Percentiles rank a stretch among this genome's conserved stretches.
phyloP scores from a whole-genome alignment of 1,284 basidiomycete genomes.

The Schizophyllum amplum region DNA sequence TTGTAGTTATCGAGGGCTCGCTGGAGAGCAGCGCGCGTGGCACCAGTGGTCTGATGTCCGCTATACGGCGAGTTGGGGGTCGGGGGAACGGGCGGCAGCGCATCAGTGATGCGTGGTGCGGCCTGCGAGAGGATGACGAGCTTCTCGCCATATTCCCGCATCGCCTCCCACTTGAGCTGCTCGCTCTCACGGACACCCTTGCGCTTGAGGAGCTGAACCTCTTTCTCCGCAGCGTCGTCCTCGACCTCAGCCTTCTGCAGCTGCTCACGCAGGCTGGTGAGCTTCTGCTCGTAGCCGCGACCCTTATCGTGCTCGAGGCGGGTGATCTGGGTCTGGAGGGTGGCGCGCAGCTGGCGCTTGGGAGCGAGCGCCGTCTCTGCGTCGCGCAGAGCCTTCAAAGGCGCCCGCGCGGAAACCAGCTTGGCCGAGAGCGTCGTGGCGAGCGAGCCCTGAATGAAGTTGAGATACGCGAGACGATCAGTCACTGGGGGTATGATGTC shows the following conservation, averaged over 20 bases:
- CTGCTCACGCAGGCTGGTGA: conserved; percentile 59
- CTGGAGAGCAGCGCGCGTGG: conserved; percentile 66
- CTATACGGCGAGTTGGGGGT: conserved; percentile 43
- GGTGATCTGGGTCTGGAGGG: conserved; percentile 50
- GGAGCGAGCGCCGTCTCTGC: conserved; percentile 55
- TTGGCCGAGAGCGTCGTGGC: conserved; percentile 49
- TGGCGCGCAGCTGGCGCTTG: conserved; percentile 48
- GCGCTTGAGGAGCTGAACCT: conserved; percentile 61
- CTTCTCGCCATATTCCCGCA: conserved; percentile 78
- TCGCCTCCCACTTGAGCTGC: conserved; percentile 63
- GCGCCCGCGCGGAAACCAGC: conserved; percentile 51
- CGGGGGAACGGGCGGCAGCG: conserved; percentile 58
- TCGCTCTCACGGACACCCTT: conserved; percentile 69
- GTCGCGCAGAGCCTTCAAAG: conserved; percentile 64
- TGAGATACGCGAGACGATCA: conserved; percentile 71
- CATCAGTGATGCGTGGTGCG: conserved; percentile 47
- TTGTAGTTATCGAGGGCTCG: conserved; percentile 68
- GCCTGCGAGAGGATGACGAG: conserved; percentile 65
- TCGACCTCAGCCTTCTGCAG: conserved; percentile 54
- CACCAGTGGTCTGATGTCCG: conserved; percentile 54
- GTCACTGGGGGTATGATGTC: conserved; percentile 33
- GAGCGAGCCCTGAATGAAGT: conserved; percentile 64
- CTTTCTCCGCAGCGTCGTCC: conserved; percentile 57
- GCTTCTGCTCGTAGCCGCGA: conserved; percentile 48
- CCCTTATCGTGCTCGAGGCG: conserved; percentile 58